phyloP scores from a whole-genome alignment of 2,329 filamentous ascomycete species.

The Xylariaceae sp. region DNA sequence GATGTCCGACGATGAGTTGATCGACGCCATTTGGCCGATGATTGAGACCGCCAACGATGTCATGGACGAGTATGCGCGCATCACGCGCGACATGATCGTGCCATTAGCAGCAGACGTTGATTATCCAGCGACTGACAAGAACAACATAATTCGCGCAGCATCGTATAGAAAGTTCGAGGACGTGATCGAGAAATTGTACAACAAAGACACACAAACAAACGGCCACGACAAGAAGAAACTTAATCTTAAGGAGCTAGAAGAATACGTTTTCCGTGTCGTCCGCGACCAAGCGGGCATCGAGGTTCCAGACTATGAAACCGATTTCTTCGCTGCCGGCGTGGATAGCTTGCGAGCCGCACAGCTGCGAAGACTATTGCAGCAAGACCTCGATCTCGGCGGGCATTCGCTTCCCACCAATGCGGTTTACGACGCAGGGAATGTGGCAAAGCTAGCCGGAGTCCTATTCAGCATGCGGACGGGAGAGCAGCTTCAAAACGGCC shows the following conservation, averaged over 20 bases:
- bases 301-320: constrained; percentile 40
- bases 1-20: constrained; percentile 42
- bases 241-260: constrained; percentile 39
- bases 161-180: constrained; percentile 46
- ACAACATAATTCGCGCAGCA: constrained; percentile 51
- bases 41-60: constrained; percentile 47
- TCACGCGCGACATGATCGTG: constrained; percentile 49
- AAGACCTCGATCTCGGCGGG: constrained; percentile 45
- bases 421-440: constrained; percentile 50
- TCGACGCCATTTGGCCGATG: constrained; percentile 45
- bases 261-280: constrained; percentile 41
- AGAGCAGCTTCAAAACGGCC: constrained; percentile 26
- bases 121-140: constrained; percentile 53
- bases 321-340: constrained; percentile 52
- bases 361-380: constrained; percentile 48
- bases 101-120: constrained; percentile 41
- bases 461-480: constrained; percentile 40
- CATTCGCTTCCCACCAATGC: constrained; percentile 45
- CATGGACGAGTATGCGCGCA: constrained; percentile 51
- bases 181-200: constrained; percentile 39
- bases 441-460: constrained; percentile 43
- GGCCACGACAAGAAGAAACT: constrained; percentile 24
- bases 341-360: constrained; percentile 55
- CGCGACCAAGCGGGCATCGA: constrained; percentile 41
- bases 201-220: constrained; percentile 30